A percentile compares a stretch with the other conserved stretches of the same genome.
phyloP scores from a whole-genome alignment of 768 basidiomycete species.

The Nidularia pulvinata region DNA sequence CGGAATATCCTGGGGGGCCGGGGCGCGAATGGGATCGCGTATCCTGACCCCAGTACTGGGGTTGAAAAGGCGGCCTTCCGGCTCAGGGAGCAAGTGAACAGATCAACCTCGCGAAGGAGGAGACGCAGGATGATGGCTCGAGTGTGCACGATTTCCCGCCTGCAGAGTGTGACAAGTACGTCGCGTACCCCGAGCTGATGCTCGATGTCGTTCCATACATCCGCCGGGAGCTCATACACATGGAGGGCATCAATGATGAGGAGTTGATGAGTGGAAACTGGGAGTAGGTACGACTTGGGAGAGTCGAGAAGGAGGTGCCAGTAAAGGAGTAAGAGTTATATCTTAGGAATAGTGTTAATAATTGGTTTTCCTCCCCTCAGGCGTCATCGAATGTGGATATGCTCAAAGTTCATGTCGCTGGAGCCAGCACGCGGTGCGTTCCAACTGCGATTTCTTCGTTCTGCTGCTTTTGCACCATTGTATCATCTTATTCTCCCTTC shows the following conservation, averaged over 20 bases:
- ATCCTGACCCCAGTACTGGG: slow-evolving; percentile 26
- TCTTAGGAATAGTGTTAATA: no score
- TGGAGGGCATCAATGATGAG: slow-evolving; percentile 54
- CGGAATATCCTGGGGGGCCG: slow-evolving; percentile 87
- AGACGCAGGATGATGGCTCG: slow-evolving; percentile 68
- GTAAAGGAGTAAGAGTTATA: no score
- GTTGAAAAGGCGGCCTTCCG: slow-evolving; percentile 35
- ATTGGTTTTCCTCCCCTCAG: no score
- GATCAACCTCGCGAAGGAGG: slow-evolving; percentile 57
- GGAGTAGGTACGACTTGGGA: slow-evolving; percentile 35
- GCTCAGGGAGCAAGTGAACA: slow-evolving; percentile 64
- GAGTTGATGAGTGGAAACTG: slow-evolving; percentile 41
- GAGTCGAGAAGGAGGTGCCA: not conserved
- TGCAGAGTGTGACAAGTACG: slow-evolving; percentile 62
- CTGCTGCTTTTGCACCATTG: no score
- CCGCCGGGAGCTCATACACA: slow-evolving; percentile 66
- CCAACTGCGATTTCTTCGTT: no score
- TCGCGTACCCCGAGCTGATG: slow-evolving; percentile 77
- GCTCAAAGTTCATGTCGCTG: no score
- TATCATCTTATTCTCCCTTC: no score
- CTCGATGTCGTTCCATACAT: slow-evolving; percentile 68
- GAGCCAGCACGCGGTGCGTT: no score
- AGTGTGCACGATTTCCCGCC: slow-evolving; percentile 70
- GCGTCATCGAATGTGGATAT: no score
- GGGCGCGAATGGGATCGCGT: slow-evolving; percentile 72